Evolutionary conservation across 2,329 filamentous ascomycete genomes (phyloP), one percentile per base, ranked within the genome.

Genomic region (Pestalotiopsis sp.): DNA sequence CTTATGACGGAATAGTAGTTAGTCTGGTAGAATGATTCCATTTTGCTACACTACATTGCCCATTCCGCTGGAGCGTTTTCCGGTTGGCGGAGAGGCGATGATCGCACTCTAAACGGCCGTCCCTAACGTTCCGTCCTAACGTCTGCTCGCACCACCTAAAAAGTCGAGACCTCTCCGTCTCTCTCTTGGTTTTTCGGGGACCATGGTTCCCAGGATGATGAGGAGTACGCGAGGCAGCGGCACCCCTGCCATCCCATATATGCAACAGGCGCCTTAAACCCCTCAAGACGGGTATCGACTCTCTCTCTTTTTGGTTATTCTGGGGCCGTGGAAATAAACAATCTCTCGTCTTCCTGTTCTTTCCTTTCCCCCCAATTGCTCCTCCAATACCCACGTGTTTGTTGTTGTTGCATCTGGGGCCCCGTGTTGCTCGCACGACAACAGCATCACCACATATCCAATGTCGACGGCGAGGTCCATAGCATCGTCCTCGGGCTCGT

Each of bases 401-500:
- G 17, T n/a, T 20, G 45, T 23, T n/a, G 41, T 17, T n/a, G 41
- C 4, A 49, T n/a, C 31, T 36, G 31, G 31, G 31, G 9, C 31
- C 6, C 31, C 31, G 31, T 36, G 31, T 36, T 36, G 7, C 31
- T 36, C 45, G 45, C 45, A 52, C 17, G 9, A 23, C 45, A 52
- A n/a, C 45, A 49, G 17, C 41, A 52, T 9, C 17, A 52, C 25
- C 31, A 41, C 7, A 12, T 14, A 23, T 12, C 17, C 41, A 20
- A 62, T 62, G 59, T 62, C 41, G 61, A 64, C 61, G n/a, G 39
- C 61, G 12, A 45, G 61, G 25, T 64, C 61, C 20, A 52, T 64
- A n/a, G 61, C 61, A 20, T 64, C 61, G n/a, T 64, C 61, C 38
- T 64, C 61, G 25, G 61, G 61, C 38, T 64, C 61, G 14, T 64